These are phyloP conservation scores for Pichia membranifaciens DNA, from an alignment of 805 yeast genomes.

Conservation along the genomic window DNA sequence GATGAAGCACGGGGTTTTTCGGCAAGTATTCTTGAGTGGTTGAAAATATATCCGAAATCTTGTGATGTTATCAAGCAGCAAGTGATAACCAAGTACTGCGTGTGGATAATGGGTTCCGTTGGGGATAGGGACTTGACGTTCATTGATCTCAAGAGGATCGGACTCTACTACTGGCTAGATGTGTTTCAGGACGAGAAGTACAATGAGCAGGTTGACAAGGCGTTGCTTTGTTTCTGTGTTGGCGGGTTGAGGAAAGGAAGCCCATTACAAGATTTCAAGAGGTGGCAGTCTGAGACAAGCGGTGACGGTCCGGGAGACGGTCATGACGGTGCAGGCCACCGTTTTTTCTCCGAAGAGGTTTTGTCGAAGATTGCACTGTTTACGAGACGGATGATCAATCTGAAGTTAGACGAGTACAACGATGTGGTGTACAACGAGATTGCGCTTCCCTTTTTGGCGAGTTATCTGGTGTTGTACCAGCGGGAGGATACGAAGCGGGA, in stretches of 20 bases:
- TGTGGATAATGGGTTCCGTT: not conserved
- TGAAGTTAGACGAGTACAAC: not conserved
- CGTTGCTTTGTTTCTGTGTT: not conserved
- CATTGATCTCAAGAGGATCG: not conserved
- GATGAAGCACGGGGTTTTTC: not conserved
- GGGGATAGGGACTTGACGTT: not conserved
- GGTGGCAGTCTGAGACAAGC: too few relatives aligned
- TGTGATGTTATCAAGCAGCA: not conserved
- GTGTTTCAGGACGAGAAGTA: not conserved
- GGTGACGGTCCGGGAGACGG: too few relatives aligned
- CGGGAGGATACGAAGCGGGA: not conserved
- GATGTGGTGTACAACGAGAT: conserved; percentile 1
- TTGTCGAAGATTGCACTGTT: not conserved
- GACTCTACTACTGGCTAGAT: not conserved
- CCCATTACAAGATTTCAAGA: not conserved
- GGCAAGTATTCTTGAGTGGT: not conserved
- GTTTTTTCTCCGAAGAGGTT: not conserved
- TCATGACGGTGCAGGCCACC: too few relatives aligned
- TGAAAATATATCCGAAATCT: not conserved
- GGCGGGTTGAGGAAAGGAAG: not conserved
- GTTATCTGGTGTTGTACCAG: not conserved
- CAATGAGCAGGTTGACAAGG: not conserved
- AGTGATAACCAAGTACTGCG: not conserved
- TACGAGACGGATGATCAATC: not conserved
- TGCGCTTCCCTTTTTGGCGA: not conserved